phyloP scores from a whole-genome alignment of 2,329 filamentous ascomycete genomes.

The Paramyrothecium roridum region DNA sequence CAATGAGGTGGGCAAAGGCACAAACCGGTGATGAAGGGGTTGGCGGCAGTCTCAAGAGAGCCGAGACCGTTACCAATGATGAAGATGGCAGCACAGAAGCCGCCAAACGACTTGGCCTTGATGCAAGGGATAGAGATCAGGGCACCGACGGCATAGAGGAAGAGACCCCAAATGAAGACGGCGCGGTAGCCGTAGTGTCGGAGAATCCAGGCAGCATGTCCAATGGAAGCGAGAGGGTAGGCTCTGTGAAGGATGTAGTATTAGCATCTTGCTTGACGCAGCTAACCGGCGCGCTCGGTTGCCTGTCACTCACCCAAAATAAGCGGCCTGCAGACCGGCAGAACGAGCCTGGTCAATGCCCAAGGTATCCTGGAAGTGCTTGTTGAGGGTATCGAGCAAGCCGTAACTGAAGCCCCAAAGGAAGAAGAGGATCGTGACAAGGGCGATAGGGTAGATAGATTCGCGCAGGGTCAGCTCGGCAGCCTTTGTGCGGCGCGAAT shows the following conservation, averaged over 20 bases:
- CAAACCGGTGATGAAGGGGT: conserved; percentile 64
- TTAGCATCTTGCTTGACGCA: conserved; percentile 34
- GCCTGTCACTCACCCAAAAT: conserved; percentile 46
- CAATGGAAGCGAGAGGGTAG: conserved; percentile 68
- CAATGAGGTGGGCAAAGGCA: not conserved
- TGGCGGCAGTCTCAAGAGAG: conserved; percentile 74
- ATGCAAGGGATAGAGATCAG: conserved; percentile 54
- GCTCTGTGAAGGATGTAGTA: conserved; percentile 34
- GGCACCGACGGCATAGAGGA: conserved; percentile 63
- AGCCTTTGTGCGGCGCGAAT: conserved; percentile 36
- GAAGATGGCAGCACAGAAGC: conserved; percentile 71
- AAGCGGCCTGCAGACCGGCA: conserved; percentile 46
- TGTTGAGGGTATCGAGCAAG: conserved; percentile 45
- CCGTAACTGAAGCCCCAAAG: conserved; percentile 46
- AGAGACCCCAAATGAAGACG: conserved; percentile 67
- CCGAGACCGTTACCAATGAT: conserved; percentile 71
- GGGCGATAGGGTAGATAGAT: conserved; percentile 62
- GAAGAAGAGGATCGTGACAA: conserved; percentile 47
- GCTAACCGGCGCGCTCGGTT: no score
- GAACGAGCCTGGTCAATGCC: conserved; percentile 40
- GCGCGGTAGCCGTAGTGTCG: conserved; percentile 63
- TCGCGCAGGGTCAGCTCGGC: conserved; percentile 61
- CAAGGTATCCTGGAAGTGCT: conserved; percentile 45
- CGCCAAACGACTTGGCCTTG: conserved; percentile 63
- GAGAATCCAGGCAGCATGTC: conserved; percentile 61